phyloP scores from a whole-genome alignment of 1,139 yeast species.

The Pneumocystis wakefieldiae region DNA sequence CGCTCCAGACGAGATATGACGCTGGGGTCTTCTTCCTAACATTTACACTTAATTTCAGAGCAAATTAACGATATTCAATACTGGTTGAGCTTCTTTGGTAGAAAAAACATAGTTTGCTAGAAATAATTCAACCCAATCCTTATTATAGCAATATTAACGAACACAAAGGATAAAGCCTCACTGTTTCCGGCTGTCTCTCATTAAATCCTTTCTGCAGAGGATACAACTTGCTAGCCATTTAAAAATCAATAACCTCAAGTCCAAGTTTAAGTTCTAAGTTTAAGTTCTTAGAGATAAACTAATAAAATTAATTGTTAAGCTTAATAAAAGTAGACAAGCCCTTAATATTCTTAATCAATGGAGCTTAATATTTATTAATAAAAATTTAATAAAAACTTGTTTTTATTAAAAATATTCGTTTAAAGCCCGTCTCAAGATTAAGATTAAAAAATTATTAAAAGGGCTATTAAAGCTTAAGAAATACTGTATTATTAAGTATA shows the following conservation, averaged over 20 bases:
- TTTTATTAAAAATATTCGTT: background rate
- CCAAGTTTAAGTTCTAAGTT: no score
- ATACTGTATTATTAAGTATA: background rate
- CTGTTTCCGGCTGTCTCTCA: background rate
- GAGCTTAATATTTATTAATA: background rate
- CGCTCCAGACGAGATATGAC: conserved; percentile 20
- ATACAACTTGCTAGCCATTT: background rate
- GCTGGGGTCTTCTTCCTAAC: conserved; percentile 22
- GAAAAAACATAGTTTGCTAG: conserved; percentile 23
- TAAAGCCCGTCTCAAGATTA: background rate
- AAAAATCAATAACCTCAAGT: background rate
- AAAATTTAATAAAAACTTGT: background rate
- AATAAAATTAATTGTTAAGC: background rate
- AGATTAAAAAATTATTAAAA: background rate
- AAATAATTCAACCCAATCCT: background rate
- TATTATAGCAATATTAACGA: background rate
- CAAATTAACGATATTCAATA: background rate
- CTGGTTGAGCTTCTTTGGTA: conserved; percentile 22
- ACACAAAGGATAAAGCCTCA: background rate
- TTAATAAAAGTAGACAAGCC: background rate
- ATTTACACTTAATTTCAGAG: background rate
- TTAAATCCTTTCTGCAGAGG: background rate
- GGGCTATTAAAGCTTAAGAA: background rate
- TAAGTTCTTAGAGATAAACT: background rate
- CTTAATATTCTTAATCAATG: background rate